These are phyloP conservation scores for Linderniella brevidens DNA, from an alignment of 257 asterid genomes.

Conservation along the genomic window DNA sequence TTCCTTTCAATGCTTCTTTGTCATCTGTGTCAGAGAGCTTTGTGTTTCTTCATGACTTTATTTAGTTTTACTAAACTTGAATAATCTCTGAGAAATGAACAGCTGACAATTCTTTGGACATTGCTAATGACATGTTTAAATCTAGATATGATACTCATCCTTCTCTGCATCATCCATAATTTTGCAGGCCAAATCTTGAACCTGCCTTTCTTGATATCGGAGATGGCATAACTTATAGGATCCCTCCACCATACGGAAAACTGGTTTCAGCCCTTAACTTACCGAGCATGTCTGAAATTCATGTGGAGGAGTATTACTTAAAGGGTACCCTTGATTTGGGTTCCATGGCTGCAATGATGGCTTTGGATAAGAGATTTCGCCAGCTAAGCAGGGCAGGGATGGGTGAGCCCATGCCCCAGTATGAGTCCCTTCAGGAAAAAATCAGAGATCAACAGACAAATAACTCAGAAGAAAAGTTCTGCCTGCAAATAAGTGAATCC, in stretches of 20 bases:
- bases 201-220: slow-evolving; percentile 86
- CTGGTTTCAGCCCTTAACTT: slow-evolving; percentile 48
- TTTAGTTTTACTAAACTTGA: too few relatives aligned
- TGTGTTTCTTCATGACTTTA: too few relatives aligned
- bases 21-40: too few relatives aligned
- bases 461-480: slow-evolving; percentile 40
- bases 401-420: slow-evolving; percentile 60
- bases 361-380: slow-evolving; percentile 49
- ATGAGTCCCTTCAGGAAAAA: slow-evolving; percentile 82
- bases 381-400: slow-evolving; percentile 45
- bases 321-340: slow-evolving; percentile 98
- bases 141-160: slow-evolving; percentile 11
- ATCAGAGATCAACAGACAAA: slow-evolving; percentile 38
- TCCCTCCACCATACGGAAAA: slow-evolving; percentile 84
- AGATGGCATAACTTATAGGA: slow-evolving; percentile 77
- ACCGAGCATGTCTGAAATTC: slow-evolving; percentile 68
- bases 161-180: slow-evolving; percentile 9
- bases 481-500: slow-evolving; percentile 61
- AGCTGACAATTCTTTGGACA: too few relatives aligned
- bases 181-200: slow-evolving; percentile 61
- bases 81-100: too few relatives aligned
- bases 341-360: slow-evolving; percentile 89
- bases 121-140: too few relatives aligned
- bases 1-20: too few relatives aligned
- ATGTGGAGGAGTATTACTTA: slow-evolving; percentile 78